Base-by-base conservation (phyloP, 371 early-diverging fungal species). In the Saksenaea vasiformis region DNA sequence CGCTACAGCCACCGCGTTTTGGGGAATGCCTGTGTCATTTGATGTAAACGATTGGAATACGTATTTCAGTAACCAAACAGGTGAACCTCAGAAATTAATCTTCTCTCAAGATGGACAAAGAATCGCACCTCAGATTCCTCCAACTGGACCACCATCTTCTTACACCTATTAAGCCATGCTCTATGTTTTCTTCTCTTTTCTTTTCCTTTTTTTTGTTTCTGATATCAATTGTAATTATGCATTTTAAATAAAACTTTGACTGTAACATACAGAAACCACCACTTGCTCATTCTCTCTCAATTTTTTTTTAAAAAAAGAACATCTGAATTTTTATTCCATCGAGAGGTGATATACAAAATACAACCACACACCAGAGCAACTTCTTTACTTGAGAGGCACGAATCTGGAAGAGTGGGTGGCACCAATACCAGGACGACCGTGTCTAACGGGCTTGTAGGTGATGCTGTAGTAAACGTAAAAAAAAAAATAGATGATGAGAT, bases 401-500 rank as follows among this genome's bases (percentile, higher is more conserved):
- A 94, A 95, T 77, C 93, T 90, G 61, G 93, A 92, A 62, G 90
- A 89, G 87, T 93, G 90, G 77, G 97, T 95, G 76, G 97, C 97
- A 89, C 98, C 98, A 73, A 97, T 93, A 92, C 89, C 98, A 61
- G 99, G 97, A 75, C 95, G 93, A 86, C 98, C 98, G 91, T 98
- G 99, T 83, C 90, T 91, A 77, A 94, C 94, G 68, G 94, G 94
- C 89, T 94, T 96, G 89, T 95, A 96, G 68, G 98, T 81, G 77
- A 96, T 91, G 67, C 60, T n/a, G n/a, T 65, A 54, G 19, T 15
- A 8, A 58, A 9, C 39, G 7, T 7, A 31, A 7, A 14, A 64
- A 1, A 22, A n/a, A n/a, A n/a, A n/a, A n/a, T n/a, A n/a, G n/a
- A n/a, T n/a, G 34, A 37, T 56, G 31, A 38, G 14, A 54, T 5